Evolutionary conservation across 768 basidiomycete species (phyloP).

Genomic region (Collybiopsis confluens): DNA sequence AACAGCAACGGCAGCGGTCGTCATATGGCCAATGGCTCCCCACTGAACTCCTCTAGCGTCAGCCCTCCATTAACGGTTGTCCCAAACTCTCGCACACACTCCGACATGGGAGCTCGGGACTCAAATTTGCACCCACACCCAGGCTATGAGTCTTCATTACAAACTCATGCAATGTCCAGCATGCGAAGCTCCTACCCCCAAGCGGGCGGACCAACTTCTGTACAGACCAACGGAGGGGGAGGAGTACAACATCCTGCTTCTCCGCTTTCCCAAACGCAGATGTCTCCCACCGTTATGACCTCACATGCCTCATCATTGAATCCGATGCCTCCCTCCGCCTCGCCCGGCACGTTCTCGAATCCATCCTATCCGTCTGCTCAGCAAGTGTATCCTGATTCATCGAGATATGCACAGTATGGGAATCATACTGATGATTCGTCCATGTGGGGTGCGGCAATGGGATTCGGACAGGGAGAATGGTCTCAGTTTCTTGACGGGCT

Average conservation of each 20-base stretch:
- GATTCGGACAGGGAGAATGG: conserved; percentile 78
- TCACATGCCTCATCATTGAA: conserved; percentile 19
- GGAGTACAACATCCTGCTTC: conserved; percentile 15
- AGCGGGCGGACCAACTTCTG: conserved; percentile 12
- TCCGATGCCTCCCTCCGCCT: conserved; percentile 16
- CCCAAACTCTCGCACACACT: conserved; percentile 31
- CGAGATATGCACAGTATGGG: conserved; percentile 40
- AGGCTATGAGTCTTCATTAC: conserved; percentile 3
- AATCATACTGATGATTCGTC: conserved; percentile 57
- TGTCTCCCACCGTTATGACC: conserved; percentile 17
- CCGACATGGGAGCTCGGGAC: conserved; percentile 20
- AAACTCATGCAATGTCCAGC: conserved; percentile 19
- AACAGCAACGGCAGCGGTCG: conserved; percentile 40
- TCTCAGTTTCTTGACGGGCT: conserved; percentile 60
- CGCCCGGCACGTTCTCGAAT: conserved; percentile 19
- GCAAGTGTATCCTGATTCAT: conserved; percentile 33
- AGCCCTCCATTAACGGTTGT: conserved; percentile 47
- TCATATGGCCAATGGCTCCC: conserved; percentile 43
- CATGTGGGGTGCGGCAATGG: conserved; percentile 74
- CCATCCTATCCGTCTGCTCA: conserved; percentile 21
- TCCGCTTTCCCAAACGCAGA: conserved; percentile 18
- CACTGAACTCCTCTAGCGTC: conserved; percentile 53
- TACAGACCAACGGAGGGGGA: conserved; percentile 11
- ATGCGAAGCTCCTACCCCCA: conserved; percentile 22
- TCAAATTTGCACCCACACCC: conserved; percentile 2